Conservation (phyloP, 208 protist genomes). For the Leishmania turanica region DNA sequence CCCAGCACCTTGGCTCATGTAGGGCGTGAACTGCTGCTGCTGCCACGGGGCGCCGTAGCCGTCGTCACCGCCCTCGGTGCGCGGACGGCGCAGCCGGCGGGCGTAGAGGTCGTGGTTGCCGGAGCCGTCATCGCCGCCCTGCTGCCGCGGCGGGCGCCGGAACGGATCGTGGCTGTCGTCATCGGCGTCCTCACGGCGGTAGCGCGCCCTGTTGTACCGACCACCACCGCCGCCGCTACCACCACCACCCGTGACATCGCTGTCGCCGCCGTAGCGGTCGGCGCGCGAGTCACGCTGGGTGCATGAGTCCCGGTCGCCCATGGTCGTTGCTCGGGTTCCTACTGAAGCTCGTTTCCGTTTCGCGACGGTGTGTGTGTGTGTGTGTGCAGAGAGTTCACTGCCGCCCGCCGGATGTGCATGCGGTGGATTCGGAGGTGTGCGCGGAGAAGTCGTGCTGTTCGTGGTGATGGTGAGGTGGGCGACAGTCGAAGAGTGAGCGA, state of each 20-base stretch:
- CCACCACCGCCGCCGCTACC: constrained; percentile 16
- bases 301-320: constrained; percentile 24
- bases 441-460: not conserved
- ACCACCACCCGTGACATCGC: constrained; percentile 7
- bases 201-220: constrained; percentile 32
- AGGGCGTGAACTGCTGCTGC: constrained; percentile 17
- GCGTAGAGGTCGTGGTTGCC: not conserved
- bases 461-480: not conserved
- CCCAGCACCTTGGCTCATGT: not conserved
- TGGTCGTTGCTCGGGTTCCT: not conserved
- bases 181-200: constrained; percentile 22
- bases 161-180: not conserved
- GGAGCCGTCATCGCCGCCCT: constrained; percentile 1
- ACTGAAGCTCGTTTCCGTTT: not conserved
- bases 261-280: constrained; percentile 23
- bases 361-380: constrained; percentile 4
- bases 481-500: not conserved
- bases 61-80: constrained; percentile 8
- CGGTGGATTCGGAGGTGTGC: not conserved
- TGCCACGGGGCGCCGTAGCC: constrained; percentile 17
- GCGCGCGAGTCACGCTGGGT: constrained; percentile 25
- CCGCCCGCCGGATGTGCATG: not conserved
- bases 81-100: not conserved
- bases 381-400: not conserved
- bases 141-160: not conserved